These are phyloP conservation scores for Thelonectria discophora DNA, from an alignment of 2,329 filamentous ascomycete species.

Conservation along the genomic window DNA sequence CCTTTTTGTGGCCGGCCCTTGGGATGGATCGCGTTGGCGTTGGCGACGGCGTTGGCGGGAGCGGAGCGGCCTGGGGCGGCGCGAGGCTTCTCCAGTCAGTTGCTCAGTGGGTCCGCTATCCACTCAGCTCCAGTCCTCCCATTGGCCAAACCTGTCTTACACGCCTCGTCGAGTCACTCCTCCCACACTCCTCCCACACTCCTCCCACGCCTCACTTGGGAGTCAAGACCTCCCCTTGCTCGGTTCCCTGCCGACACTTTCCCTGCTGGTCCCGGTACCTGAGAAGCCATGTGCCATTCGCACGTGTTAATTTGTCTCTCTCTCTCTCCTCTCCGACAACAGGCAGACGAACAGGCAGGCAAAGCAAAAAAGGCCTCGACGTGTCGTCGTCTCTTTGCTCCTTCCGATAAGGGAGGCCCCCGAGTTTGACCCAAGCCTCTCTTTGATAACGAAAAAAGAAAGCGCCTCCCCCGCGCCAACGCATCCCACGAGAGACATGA, in stretches of 20 bases:
- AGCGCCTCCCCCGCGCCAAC: neutral
- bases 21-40: constrained; percentile 12
- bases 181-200: too few relatives aligned
- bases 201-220: neutral
- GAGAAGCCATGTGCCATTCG: constrained; percentile 21
- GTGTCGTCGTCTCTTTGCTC: constrained; percentile 4
- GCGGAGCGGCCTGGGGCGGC: constrained; percentile 24
- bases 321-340: neutral
- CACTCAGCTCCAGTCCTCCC: neutral
- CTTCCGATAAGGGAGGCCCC: neutral
- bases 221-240: neutral
- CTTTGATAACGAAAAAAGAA: constrained; percentile 7
- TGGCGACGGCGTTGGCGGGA: constrained; percentile 25
- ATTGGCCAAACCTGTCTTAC: neutral
- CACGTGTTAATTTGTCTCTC: constrained; percentile 10
- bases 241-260: constrained; percentile 24
- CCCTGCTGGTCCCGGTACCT: constrained; percentile 18
- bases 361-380: neutral
- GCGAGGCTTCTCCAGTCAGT: constrained; percentile 9
- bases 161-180: neutral
- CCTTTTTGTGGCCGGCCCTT: neutral
- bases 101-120: neutral
- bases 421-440: neutral
- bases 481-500: neutral
- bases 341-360: too few relatives aligned